Percentiles rank a stretch among this genome's conserved stretches.
phyloP scores from a whole-genome alignment of 2,329 filamentous ascomycete genomes.

The Trichoderma sp. region DNA sequence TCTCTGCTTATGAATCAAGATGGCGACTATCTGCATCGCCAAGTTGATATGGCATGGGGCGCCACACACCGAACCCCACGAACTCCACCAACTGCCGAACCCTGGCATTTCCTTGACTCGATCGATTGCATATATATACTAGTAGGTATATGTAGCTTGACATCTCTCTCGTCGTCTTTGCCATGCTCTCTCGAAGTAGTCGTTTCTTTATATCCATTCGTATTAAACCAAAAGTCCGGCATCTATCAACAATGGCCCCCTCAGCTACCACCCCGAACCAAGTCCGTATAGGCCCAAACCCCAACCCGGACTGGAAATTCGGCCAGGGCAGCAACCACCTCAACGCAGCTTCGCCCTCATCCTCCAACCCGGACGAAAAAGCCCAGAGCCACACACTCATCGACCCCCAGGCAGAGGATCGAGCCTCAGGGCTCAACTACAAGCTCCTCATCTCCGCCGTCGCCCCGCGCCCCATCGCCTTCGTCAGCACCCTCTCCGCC shows the following conservation, averaged over 20 bases:
- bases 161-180: not conserved
- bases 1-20: not conserved
- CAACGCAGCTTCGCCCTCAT: slow-evolving; percentile 17
- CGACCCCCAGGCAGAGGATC: slow-evolving; percentile 73
- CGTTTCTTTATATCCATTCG: not conserved
- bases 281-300: not conserved
- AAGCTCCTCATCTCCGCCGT: slow-evolving; percentile 85
- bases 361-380: slow-evolving; percentile 23
- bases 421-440: slow-evolving; percentile 75
- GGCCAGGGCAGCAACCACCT: slow-evolving; percentile 65
- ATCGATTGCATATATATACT: not conserved
- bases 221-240: not conserved
- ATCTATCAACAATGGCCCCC: not conserved
- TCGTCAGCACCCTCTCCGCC: slow-evolving; percentile 51
- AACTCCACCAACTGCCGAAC: not conserved
- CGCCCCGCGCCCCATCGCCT: slow-evolving; percentile 77
- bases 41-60: not conserved
- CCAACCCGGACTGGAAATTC: slow-evolving; percentile 62
- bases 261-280: not conserved
- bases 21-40: not conserved
- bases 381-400: slow-evolving; percentile 69
- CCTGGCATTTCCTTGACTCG: not conserved
- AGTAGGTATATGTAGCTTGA: not conserved
- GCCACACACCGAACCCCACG: not conserved
- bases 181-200: not conserved